Conservation (phyloP, 2,329 filamentous ascomycete species). For the Hymenoscyphus repandus region DNA sequence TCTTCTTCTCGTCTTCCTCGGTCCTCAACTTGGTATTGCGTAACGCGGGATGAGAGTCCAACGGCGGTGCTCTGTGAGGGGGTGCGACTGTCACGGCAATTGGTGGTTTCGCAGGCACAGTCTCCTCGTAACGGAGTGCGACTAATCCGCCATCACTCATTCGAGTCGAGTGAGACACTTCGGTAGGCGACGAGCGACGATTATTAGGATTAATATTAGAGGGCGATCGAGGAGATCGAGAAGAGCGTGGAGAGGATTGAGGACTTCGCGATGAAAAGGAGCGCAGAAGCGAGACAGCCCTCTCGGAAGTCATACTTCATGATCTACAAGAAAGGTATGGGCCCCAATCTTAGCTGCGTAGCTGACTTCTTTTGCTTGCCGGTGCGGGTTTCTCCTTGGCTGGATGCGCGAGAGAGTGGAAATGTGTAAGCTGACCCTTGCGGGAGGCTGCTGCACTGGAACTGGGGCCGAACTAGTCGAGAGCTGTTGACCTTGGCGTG, state of each 20-base stretch:
- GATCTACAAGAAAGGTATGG: neutral
- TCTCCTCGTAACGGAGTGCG: conserved; percentile 57
- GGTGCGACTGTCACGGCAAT: conserved; percentile 38
- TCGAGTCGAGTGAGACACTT: neutral
- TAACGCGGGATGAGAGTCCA: conserved; percentile 28
- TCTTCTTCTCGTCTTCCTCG: conserved; percentile 41
- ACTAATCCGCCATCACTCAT: conserved; percentile 34
- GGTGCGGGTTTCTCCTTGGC: neutral
- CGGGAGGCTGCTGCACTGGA: too few species aligned
- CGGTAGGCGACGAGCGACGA: conserved; percentile 5
- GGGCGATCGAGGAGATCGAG: neutral
- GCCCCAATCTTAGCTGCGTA: neutral
- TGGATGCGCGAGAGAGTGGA: neutral
- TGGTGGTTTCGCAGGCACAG: conserved; percentile 51
- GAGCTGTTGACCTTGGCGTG: too few species aligned
- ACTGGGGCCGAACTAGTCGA: too few species aligned
- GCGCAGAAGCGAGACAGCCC: neutral
- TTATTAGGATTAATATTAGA: neutral
- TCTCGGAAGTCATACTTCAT: conserved; percentile 11
- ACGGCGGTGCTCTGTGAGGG: conserved; percentile 21
- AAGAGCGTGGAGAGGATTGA: neutral
- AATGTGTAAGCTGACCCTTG: neutral
- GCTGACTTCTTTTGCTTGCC: too few species aligned
- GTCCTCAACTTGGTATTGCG: conserved; percentile 9
- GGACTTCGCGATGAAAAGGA: neutral